Evolutionary conservation across 176 grass and related monocot species (phyloP).

Genomic region (Musa beccarii): DNA sequence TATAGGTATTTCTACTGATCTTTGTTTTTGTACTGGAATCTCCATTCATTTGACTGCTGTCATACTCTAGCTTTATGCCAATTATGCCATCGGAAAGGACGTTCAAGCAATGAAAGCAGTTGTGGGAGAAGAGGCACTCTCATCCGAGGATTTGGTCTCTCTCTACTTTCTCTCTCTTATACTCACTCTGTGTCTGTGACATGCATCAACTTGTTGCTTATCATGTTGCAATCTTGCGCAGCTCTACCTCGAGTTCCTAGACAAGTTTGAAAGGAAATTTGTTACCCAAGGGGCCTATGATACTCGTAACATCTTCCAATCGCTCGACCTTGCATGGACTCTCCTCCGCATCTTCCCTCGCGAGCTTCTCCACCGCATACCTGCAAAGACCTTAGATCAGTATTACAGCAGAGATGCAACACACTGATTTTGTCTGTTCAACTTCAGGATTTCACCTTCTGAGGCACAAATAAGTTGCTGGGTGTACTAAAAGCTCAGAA

Average conservation of each 20-base stretch:
- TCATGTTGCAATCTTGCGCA: slow-evolving; percentile 20
- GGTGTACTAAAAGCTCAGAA: slow-evolving; percentile 7
- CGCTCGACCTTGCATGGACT: slow-evolving; percentile 90
- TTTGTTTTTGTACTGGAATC: neutral
- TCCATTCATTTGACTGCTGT: slow-evolving; percentile 12
- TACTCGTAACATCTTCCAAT: slow-evolving; percentile 89
- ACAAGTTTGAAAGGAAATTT: slow-evolving; percentile 91
- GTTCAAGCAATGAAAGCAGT: slow-evolving; percentile 99
- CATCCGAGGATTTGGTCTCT: slow-evolving; percentile 89
- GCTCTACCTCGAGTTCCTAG: slow-evolving; percentile 96
- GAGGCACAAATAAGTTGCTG: slow-evolving; percentile 11
- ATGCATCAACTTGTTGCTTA: slow-evolving; percentile 2
- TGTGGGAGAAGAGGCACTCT: slow-evolving; percentile 97
- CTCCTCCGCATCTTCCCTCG: slow-evolving; percentile 85
- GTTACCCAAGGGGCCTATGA: slow-evolving; percentile 85
- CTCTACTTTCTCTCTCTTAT: neutral
- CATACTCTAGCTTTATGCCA: slow-evolving; percentile 75
- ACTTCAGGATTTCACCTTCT: neutral
- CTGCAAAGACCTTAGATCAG: slow-evolving; percentile 73
- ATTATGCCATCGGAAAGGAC: slow-evolving; percentile 99
- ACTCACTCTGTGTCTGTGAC: neutral
- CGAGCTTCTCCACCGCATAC: slow-evolving; percentile 74
- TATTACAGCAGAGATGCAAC: slow-evolving; percentile 75
- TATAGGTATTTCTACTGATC: slow-evolving; percentile 1
- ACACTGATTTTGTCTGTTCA: slow-evolving; percentile 33